phyloP scores from a whole-genome alignment of 2,329 filamentous ascomycete species.

The Hawksworthiomyces lignivorus region DNA sequence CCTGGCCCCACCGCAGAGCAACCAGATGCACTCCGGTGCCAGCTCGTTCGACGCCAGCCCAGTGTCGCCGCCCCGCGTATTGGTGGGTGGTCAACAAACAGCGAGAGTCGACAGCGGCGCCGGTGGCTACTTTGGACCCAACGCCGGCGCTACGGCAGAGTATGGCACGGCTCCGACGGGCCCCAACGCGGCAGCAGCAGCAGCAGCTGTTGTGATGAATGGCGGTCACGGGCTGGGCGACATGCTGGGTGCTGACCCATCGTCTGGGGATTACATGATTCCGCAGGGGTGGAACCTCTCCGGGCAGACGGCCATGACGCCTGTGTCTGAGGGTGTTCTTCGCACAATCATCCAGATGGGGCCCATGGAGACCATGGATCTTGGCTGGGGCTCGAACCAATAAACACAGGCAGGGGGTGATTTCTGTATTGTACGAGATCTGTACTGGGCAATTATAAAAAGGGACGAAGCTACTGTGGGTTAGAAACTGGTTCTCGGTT shows the following conservation, averaged over 20 bases:
- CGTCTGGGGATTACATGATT: slow-evolving; percentile 31
- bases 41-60: slow-evolving; percentile 48
- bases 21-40: slow-evolving; percentile 18
- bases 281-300: slow-evolving; percentile 36
- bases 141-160: background rate
- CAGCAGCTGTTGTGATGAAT: background rate
- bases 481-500: no score
- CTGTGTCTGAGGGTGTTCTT: slow-evolving; percentile 49
- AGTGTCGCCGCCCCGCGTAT: slow-evolving; percentile 25
- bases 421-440: no score
- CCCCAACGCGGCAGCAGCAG: background rate
- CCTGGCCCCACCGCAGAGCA: slow-evolving; percentile 14
- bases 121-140: slow-evolving; percentile 32
- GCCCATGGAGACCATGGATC: slow-evolving; percentile 54
- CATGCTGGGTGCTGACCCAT: slow-evolving; percentile 23
- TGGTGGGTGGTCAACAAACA: slow-evolving; percentile 8
- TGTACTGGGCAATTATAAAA: no score
- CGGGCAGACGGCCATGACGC: slow-evolving; percentile 41
- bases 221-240: slow-evolving; percentile 2
- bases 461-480: no score
- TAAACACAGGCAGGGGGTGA: no score
- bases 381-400: slow-evolving; percentile 34
- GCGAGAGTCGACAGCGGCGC: slow-evolving; percentile 27
- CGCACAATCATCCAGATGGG: slow-evolving; percentile 51
- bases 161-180: slow-evolving; percentile 11